These are phyloP conservation scores for Penicillium vulpinum DNA, from an alignment of 2,329 filamentous ascomycete species.

Conservation along the genomic window DNA sequence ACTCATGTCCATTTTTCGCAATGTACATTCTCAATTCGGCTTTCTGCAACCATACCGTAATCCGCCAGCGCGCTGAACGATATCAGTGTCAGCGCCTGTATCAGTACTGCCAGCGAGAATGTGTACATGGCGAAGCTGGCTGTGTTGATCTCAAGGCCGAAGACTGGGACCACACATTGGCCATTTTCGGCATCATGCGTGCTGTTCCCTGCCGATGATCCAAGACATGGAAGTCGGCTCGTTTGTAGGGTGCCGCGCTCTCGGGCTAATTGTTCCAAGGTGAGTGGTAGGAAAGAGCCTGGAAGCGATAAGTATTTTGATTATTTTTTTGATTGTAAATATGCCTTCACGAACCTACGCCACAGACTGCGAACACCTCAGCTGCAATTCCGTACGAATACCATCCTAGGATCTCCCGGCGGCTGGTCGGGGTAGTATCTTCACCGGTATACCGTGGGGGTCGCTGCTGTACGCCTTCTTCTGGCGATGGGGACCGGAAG, in stretches of 20 bases:
- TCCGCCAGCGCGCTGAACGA: conserved; percentile 66
- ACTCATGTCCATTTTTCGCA: not conserved
- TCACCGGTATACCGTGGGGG: conserved; percentile 70
- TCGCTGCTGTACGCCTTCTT: conserved; percentile 26
- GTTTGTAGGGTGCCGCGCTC: conserved; percentile 79
- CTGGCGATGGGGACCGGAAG: conserved; percentile 14
- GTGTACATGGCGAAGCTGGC: conserved; percentile 58
- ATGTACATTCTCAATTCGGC: not conserved
- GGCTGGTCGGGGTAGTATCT: conserved; percentile 78
- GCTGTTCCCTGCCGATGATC: conserved; percentile 29
- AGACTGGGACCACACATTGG: conserved; percentile 34
- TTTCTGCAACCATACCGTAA: conserved; percentile 63
- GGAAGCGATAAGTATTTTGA: not conserved
- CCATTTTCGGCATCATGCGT: conserved; percentile 20
- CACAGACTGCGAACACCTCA: conserved; percentile 91
- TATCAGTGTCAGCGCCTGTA: conserved; percentile 84
- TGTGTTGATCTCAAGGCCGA: conserved; percentile 38
- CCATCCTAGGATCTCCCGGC: conserved; percentile 82
- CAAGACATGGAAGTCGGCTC: conserved; percentile 34
- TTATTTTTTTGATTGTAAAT: not conserved
- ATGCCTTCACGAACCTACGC: conserved; percentile 53
- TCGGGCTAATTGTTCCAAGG: conserved; percentile 85
- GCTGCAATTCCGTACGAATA: conserved; percentile 94
- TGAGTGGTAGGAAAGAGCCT: conserved; percentile 90
- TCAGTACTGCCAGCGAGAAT: conserved; percentile 80